These are phyloP conservation scores for Aureobasidium subglaciale DNA, from an alignment of 2,329 filamentous ascomycete species.

Conservation along the genomic window DNA sequence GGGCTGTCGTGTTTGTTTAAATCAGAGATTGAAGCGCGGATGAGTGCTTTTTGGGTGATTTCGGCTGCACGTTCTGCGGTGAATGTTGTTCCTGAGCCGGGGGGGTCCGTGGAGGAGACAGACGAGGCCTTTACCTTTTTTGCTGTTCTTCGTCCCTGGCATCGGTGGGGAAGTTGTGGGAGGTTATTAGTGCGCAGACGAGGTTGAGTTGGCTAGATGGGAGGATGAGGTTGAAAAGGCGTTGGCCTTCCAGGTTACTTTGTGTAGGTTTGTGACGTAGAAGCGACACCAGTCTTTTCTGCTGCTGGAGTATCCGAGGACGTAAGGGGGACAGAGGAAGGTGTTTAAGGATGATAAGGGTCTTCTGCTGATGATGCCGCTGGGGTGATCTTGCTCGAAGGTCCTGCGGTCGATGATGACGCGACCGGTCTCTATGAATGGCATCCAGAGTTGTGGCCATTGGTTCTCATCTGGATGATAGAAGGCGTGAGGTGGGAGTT, in stretches of 20 bases:
- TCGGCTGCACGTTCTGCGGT: slow-evolving; percentile 21
- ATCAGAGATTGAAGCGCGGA: neutral
- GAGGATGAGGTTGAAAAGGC: neutral
- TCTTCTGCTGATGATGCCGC: neutral
- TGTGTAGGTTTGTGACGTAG: neutral
- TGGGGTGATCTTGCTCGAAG: slow-evolving; percentile 1
- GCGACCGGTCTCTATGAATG: neutral
- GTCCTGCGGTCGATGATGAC: neutral
- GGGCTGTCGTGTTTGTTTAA: neutral
- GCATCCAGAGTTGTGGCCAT: neutral
- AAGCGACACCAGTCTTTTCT: slow-evolving; percentile 1
- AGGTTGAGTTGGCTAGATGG: neutral
- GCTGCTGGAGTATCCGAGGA: neutral
- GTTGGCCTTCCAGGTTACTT: neutral
- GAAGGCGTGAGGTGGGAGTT: neutral
- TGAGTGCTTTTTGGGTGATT: slow-evolving; percentile 8
- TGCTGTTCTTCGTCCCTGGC: slow-evolving; percentile 4
- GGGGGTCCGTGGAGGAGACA: slow-evolving; percentile 32
- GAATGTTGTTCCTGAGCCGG: slow-evolving; percentile 33
- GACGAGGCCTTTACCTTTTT: slow-evolving; percentile 34
- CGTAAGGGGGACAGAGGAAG: neutral
- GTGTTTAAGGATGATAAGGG: neutral
- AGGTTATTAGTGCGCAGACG: neutral
- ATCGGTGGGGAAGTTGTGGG: neutral
- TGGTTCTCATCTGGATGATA: neutral